Evolutionary conservation across 2,329 filamentous ascomycete genomes (phyloP), one percentile per base, ranked within the genome.

Genomic region (Pseudonectria buxi): DNA sequence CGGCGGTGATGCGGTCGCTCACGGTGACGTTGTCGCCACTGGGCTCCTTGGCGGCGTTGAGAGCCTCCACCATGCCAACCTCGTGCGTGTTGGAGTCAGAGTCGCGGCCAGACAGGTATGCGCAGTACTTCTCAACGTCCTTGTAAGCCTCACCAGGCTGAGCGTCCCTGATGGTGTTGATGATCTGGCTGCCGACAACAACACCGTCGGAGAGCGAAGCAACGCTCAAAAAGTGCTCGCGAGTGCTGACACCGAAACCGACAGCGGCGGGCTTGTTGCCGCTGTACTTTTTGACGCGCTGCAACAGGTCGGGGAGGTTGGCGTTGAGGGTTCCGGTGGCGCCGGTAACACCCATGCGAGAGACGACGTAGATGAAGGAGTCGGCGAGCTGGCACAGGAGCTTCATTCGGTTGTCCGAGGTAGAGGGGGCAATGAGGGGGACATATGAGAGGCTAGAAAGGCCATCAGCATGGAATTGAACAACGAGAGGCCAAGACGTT

Each of bases 321-420:
- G 81, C 72, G 61, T 86, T 95, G 54, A 98, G 67, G 16, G 79
- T 80, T 24, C 89, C 89, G 1, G 81, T 82, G 11, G 88, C 92
- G 51, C 92, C 92, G 9, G 92, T 98, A 37, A 96, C 90, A 51
- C 92, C 92, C 83, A 95, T 94, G 51, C 90, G 77, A 16, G 90
- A 96, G 37, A 98, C 92, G 43, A 98, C 89, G 61, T 98, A 98
- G 65, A 98, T 94, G 69, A 96, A 98, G 4, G 89, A 95, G 65
- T 96, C 90, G 56, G 92, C 92, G 45, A 98, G 90, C 61, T 86
- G 81, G 76, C 92, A 98, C 10, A 98, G 81, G 27, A 95, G 75
- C 66, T 86, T 90, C 89, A 98, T 95, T 54, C 92, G 85, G 46
- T 78, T 73, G 51, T 95, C 88, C 6, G 88, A 95, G 2, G 92